Evolutionary conservation across 441 rosid species (phyloP).

Genomic region (Populus tomentosa): DNA sequence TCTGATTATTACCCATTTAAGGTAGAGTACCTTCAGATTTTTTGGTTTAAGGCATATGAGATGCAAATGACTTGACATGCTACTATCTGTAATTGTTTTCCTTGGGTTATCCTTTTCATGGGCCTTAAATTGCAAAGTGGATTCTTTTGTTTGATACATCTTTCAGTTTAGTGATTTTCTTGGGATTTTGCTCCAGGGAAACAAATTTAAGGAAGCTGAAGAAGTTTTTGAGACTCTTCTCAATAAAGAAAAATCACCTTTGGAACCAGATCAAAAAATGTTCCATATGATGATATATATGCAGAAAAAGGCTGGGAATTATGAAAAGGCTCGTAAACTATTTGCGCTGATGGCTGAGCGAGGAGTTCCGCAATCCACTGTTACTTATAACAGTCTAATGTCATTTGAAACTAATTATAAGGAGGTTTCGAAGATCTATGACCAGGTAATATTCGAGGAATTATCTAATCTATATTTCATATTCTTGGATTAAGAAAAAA

Average conservation of each 20-base stretch:
- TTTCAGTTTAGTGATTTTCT: constrained; percentile 1
- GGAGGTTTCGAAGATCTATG: constrained; percentile 95
- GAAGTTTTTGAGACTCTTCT: constrained; percentile 74
- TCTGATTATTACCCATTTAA: background rate
- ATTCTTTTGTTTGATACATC: background rate
- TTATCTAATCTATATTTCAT: background rate
- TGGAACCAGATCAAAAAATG: constrained; percentile 92
- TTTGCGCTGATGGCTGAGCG: constrained; percentile 72
- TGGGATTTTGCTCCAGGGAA: constrained; percentile 40
- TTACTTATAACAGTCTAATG: constrained; percentile 90
- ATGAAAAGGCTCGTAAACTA: constrained; percentile 74
- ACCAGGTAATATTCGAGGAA: constrained; percentile 51
- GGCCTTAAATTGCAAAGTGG: background rate
- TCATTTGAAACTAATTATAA: constrained; percentile 83
- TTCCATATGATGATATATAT: constrained; percentile 93
- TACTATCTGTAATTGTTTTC: background rate
- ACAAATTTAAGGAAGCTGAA: constrained; percentile 83
- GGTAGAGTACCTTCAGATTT: background rate
- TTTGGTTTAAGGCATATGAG: background rate
- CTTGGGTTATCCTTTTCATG: background rate
- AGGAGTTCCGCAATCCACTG: constrained; percentile 69
- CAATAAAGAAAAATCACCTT: constrained; percentile 54
- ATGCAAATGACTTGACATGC: background rate
- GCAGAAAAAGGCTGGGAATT: constrained; percentile 81
- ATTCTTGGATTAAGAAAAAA: background rate